A percentile compares a stretch with the other conserved stretches of the same genome.
Evolutionary conservation across 306 rosid genomes (phyloP).

Genomic region (Malus sylvestris): DNA sequence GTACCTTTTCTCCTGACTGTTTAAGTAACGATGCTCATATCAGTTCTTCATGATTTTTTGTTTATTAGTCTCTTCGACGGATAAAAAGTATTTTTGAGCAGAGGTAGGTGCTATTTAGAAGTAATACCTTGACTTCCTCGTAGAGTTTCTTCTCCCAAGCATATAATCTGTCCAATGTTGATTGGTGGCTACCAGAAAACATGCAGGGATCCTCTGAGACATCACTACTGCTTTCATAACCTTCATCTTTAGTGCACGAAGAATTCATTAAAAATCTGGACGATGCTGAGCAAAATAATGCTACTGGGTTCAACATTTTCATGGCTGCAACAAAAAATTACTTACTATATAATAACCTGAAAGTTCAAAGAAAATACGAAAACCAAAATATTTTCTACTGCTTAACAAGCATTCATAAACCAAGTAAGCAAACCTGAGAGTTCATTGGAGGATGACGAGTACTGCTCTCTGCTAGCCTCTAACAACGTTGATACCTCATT

Average conservation of each 20-base stretch:
- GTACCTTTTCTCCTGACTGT: slow-evolving; percentile 82
- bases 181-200: slow-evolving; percentile 66
- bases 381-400: not conserved
- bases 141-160: slow-evolving; percentile 96
- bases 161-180: slow-evolving; percentile 75
- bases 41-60: not conserved
- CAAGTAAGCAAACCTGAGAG: slow-evolving; percentile 48
- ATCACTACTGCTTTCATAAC: slow-evolving; percentile 35
- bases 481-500: slow-evolving; percentile 62
- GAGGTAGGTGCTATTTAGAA: not conserved
- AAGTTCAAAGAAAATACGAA: not conserved
- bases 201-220: slow-evolving; percentile 43
- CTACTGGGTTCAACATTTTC: slow-evolving; percentile 84
- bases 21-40: slow-evolving; percentile 17
- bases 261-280: slow-evolving; percentile 48
- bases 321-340: slow-evolving; percentile 44
- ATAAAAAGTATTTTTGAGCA: not conserved
- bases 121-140: slow-evolving; percentile 73
- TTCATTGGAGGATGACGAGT: slow-evolving; percentile 46
- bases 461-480: slow-evolving; percentile 61
- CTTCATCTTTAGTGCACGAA: slow-evolving; percentile 47
- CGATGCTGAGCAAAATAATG: slow-evolving; percentile 73
- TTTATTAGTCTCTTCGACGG: too few relatives aligned
- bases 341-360: slow-evolving; percentile 5
- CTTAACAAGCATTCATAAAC: slow-evolving; percentile 26